Evolutionary conservation across 2,329 filamentous ascomycete genomes (phyloP), one percentile per base, ranked within the genome.

Genomic region (Trichoderma atroviride): DNA sequence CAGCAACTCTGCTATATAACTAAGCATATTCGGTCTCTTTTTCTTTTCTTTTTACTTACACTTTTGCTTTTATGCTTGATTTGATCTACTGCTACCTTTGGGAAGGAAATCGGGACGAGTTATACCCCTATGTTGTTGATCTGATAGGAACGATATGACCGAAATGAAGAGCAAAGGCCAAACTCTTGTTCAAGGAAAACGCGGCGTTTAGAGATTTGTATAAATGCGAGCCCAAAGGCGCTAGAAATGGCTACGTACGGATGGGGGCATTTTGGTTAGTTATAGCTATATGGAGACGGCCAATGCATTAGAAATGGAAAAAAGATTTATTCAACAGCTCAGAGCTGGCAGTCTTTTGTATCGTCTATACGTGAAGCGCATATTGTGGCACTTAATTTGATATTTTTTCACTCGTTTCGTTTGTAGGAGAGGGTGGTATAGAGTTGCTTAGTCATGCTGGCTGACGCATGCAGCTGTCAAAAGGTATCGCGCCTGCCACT

Each of bases 91-190:
- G 31, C 27, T 40, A 24, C 50, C 35, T 58, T 43, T 43, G 68
- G 62, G 57, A 67, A 67, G 62, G 57, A 62, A 47, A 61, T n/a
- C 57, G 56, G 62, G 62, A 66, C 29, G 40, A 70, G 68, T 55
- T 70, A 70, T 66, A 69, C 68, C 68, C 68, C 62, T 67, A 66
- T 67, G 62, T 70, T 67, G 55, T 70, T 62, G 61, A 65, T 56
- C 61, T 69, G 61, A 65, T 65, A 60, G 61, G 56, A 58, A 65
- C 31, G 61, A 64, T 56, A 69, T 47, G 68, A 69, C 53, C 55
- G 61, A 69, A 62, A 69, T 55, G 43, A 64, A 65, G 60, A 61
- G 68, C 53, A 24, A 43, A 35, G 43, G 68, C 61, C 62, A 35
- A 35, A 59, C 37, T 65, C 61, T 24, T 47, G n/a, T 65, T 53